Percentiles rank a stretch among this genome's conserved stretches.
These are phyloP conservation scores for Chrysoporthe austroafricana DNA, from an alignment of 2,329 filamentous ascomycete species.

Conservation along the genomic window DNA sequence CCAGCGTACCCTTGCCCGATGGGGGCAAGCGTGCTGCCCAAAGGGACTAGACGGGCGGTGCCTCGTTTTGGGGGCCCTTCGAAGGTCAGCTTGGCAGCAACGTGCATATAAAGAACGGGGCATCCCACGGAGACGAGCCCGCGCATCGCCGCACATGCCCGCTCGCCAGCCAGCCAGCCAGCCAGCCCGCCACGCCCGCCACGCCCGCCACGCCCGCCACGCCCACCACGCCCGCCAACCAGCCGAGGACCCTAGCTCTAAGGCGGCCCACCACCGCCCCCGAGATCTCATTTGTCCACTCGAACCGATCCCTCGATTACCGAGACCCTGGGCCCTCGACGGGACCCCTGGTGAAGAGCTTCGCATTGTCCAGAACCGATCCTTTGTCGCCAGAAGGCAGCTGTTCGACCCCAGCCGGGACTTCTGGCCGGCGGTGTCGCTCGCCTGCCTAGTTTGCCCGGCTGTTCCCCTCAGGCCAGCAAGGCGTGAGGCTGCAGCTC, in stretches of 20 bases:
- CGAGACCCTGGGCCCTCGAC: not conserved
- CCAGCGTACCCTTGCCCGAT: conserved; percentile 21
- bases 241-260: not conserved
- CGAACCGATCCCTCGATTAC: not conserved
- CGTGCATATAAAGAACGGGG: conserved; percentile 29
- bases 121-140: conserved; percentile 24
- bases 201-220: not conserved
- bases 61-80: conserved; percentile 18
- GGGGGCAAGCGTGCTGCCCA: conserved; percentile 20
- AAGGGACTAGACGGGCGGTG: not conserved
- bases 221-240: not conserved
- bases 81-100: conserved; percentile 15
- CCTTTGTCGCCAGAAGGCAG: not conserved
- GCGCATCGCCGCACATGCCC: conserved; percentile 7
- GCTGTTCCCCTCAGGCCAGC: not conserved
- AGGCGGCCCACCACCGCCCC: not conserved
- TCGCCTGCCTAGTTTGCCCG: not conserved
- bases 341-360: not conserved
- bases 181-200: not conserved
- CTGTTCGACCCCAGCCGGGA: too few relatives aligned
- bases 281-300: not conserved
- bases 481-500: not conserved
- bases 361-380: not conserved
- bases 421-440: not conserved
- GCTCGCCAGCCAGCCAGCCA: not conserved